These are phyloP conservation scores for Hirschioporus abietinus DNA, from an alignment of 768 basidiomycete species.

Conservation along the genomic window DNA sequence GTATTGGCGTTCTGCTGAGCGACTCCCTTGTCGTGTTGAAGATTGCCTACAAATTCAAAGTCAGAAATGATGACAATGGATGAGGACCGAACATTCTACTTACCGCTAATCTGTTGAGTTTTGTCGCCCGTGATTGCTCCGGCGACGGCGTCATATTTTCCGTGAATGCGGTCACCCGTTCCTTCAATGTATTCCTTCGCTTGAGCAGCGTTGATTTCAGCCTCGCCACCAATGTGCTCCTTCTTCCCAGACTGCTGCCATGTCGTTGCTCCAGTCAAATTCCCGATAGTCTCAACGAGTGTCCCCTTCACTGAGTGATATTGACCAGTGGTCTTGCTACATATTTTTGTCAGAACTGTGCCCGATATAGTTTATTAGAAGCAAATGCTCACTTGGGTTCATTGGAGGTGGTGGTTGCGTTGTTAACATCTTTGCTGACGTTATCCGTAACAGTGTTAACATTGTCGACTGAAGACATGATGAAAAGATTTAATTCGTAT, in stretches of 20 bases:
- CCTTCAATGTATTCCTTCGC: conserved; percentile 48
- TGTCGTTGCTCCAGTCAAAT: conserved; percentile 38
- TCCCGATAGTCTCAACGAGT: conserved; percentile 32
- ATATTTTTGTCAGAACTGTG: too few relatives aligned
- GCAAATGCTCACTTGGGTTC: too few relatives aligned
- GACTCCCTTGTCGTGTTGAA: conserved; percentile 49
- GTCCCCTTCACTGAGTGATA: conserved; percentile 39
- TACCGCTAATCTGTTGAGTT: conserved; percentile 37
- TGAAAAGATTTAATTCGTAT: too few relatives aligned
- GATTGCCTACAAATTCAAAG: conserved; percentile 38
- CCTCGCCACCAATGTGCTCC: conserved; percentile 49
- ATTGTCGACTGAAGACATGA: too few relatives aligned
- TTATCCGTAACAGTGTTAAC: too few relatives aligned
- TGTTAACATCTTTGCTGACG: too few relatives aligned
- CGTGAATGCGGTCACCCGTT: conserved; percentile 35
- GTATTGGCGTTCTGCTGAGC: conserved; percentile 51
- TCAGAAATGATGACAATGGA: conserved; percentile 14
- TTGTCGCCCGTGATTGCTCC: conserved; percentile 50
- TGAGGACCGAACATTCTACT: conserved; percentile 10
- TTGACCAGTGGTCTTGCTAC: conserved; percentile 39
- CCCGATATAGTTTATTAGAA: too few relatives aligned
- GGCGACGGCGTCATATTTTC: conserved; percentile 44
- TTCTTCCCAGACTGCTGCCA: conserved; percentile 46
- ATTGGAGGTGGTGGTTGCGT: too few relatives aligned
- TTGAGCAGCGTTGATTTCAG: conserved; percentile 44